A percentile compares a stretch with the other conserved stretches of the same genome.
phyloP scores from a whole-genome alignment of 2,329 filamentous ascomycete species.

The Aspergillus ibericus region DNA sequence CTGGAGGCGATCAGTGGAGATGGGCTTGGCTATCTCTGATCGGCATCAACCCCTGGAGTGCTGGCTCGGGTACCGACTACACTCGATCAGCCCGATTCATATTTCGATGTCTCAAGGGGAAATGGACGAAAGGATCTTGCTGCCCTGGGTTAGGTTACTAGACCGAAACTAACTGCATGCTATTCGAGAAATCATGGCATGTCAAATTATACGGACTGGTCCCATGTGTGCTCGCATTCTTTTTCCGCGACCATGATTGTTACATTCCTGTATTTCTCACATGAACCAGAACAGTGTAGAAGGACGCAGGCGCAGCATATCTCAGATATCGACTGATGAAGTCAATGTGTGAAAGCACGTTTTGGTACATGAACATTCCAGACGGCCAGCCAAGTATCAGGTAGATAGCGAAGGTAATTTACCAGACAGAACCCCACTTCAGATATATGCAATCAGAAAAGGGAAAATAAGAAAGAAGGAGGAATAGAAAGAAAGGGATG shows the following conservation, averaged over 20 bases:
- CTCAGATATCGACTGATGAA: background rate
- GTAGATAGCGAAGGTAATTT: background rate
- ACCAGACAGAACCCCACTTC: constrained; percentile 3
- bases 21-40: constrained; percentile 54
- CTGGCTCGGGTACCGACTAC: background rate
- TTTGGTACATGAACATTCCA: background rate
- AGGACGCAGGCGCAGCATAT: background rate
- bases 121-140: too few species aligned
- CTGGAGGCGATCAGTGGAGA: constrained; percentile 65
- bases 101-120: too few species aligned
- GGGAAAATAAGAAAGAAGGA: constrained; percentile 2
- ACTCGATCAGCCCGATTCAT: background rate
- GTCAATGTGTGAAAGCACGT: background rate
- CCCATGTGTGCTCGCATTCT: background rate
- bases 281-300: constrained; percentile 1
- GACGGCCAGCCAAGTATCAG: constrained; percentile 16
- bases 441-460: constrained; percentile 18
- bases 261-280: background rate
- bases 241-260: background rate
- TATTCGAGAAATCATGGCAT: background rate
- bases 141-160: too few species aligned
- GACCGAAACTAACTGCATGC: background rate
- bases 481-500: constrained; percentile 9
- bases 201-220: background rate
- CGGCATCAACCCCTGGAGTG: background rate